Evolutionary conservation across 257 asterid genomes (phyloP).

Genomic region (Petunia axillaris): DNA sequence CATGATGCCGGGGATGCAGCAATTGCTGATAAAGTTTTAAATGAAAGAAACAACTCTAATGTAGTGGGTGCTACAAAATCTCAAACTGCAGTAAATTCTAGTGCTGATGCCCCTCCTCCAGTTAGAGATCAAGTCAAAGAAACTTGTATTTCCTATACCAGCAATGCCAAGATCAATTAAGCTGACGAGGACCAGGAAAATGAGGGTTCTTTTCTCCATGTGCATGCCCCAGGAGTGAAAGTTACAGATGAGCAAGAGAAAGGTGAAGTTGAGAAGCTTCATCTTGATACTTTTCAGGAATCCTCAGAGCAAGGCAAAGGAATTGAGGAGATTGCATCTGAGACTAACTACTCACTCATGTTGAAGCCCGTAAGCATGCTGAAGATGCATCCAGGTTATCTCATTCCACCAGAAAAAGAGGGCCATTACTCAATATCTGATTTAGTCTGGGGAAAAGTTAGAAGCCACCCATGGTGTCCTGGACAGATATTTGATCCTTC

Average conservation of each 20-base stretch:
- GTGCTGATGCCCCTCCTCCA: slow-evolving; percentile 24
- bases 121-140: slow-evolving; percentile 30
- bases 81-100: slow-evolving; percentile 15
- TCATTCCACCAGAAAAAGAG: slow-evolving; percentile 55
- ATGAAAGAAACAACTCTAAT: not conserved
- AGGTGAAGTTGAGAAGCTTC: slow-evolving; percentile 39
- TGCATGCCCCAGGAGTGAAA: slow-evolving; percentile 43
- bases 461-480: slow-evolving; percentile 99
- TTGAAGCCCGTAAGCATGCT: slow-evolving; percentile 39
- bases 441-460: slow-evolving; percentile 97
- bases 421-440: slow-evolving; percentile 61
- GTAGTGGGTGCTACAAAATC: not conserved
- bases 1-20: slow-evolving; percentile 12
- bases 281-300: slow-evolving; percentile 39
- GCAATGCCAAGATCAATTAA: slow-evolving; percentile 22
- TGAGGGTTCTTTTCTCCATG: slow-evolving; percentile 37
- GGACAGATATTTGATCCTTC: slow-evolving; percentile 90
- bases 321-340: slow-evolving; percentile 43
- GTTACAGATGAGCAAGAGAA: slow-evolving; percentile 40
- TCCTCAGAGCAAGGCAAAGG: slow-evolving; percentile 32
- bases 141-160: slow-evolving; percentile 27
- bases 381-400: slow-evolving; percentile 58
- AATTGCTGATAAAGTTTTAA: slow-evolving; percentile 2
- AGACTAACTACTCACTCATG: slow-evolving; percentile 38
- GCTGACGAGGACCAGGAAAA: slow-evolving; percentile 38